Evolutionary conservation across 129 eudicot species (phyloP).

Genomic region (Chrysanthemum seticuspe): DNA sequence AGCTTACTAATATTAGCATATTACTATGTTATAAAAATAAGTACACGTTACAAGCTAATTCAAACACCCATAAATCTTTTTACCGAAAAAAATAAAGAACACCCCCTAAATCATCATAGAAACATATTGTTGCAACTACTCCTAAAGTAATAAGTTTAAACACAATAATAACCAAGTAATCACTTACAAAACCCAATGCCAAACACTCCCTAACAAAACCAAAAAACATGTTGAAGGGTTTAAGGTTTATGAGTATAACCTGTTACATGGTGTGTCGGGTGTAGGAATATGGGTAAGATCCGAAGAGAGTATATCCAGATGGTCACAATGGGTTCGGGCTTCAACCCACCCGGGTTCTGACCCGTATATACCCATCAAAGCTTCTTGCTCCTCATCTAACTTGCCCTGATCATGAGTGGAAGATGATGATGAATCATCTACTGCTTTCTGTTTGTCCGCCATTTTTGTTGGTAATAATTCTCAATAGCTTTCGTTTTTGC

Average conservation of each 20-base stretch:
- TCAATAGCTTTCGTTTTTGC: neutral
- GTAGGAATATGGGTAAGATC: constrained; percentile 84
- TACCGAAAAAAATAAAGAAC: no score
- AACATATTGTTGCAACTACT: no score
- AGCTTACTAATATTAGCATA: no score
- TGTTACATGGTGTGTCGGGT: constrained; percentile 70
- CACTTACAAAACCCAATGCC: no score
- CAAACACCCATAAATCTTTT: no score
- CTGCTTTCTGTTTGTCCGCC: constrained; percentile 33
- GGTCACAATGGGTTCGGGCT: constrained; percentile 90
- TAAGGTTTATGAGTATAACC: constrained; percentile 40
- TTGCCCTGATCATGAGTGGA: constrained; percentile 26
- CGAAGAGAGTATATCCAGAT: constrained; percentile 47
- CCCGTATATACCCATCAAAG: constrained; percentile 29
- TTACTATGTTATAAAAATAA: no score
- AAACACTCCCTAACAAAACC: no score
- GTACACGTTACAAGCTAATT: no score
- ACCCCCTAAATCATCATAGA: no score
- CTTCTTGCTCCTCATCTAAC: constrained; percentile 37
- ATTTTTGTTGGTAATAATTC: constrained; percentile 9
- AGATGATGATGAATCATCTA: constrained; percentile 42
- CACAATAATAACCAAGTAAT: no score
- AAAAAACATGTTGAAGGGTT: constrained; percentile 16
- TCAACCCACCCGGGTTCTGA: constrained; percentile 91
- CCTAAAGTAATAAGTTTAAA: no score